Evolutionary conservation across 805 yeast genomes (phyloP), one percentile per base, ranked within the genome.

Genomic region (Sugiyamaella chiloensis): DNA sequence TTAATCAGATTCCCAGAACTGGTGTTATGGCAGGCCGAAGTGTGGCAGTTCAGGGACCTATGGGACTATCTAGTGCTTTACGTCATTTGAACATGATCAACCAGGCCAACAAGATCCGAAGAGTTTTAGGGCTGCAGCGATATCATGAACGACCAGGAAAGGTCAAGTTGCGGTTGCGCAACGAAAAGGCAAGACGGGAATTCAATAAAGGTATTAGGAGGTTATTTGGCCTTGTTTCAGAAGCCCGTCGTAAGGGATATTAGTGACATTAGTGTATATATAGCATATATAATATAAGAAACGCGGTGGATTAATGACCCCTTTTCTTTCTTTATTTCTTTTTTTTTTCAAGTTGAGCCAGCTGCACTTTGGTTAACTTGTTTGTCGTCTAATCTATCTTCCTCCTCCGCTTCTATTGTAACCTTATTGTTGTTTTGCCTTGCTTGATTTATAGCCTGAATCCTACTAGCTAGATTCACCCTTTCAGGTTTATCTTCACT

Each of bases 111-210:
- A 46, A 52, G 17, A 55, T 65, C 46, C 53, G 55, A 24, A 55
- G 60, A 39, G 58, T 55, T 5, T 50, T 57, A 46, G 43, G 48
- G 29, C 48, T 58, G 44, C 68, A 64, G 48, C 49, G 61, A 41
- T 60, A 51, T 46, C 60, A 62, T 30, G 69, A 64, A 51, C 59
- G 62, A 40, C 69, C 69, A 2, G 65, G 67, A 5, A 65, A 65
- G 55, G 61, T 55, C 29, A 50, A 55, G 44, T 53, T 52, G 50
- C 54, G 68, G 36, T 55, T 64, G 35, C 36, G 57, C 11, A 53
- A 63, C 42, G 61, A 60, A 44, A 61, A 64, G 49, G 53, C 58
- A 41, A 55, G 60, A 40, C 56, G 68, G 12, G 59, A 55, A 44
- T 64, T 66, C 52, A 58, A 59, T 43, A 50, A 53, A 32, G 68